These are phyloP conservation scores for Candida vartiovaarae DNA, from an alignment of 805 yeast species.

Conservation along the genomic window DNA sequence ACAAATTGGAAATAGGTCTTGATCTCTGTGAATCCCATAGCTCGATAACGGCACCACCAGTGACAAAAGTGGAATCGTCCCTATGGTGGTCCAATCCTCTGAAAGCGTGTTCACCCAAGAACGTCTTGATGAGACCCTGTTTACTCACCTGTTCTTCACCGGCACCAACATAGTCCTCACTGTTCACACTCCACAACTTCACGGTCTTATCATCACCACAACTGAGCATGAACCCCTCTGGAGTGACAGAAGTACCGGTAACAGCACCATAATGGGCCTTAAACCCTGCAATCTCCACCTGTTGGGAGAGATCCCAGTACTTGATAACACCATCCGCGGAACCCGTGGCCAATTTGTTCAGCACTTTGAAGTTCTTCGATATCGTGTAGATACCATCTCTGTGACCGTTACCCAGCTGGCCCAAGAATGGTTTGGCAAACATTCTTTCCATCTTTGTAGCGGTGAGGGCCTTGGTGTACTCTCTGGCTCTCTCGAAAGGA, in stretches of 20 bases:
- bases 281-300: constrained; percentile 68
- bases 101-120: constrained; percentile 76
- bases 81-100: constrained; percentile 83
- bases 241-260: constrained; percentile 67
- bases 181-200: constrained; percentile 78
- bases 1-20: constrained; percentile 65
- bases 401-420: constrained; percentile 92
- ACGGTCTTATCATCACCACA: constrained; percentile 89
- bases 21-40: constrained; percentile 88
- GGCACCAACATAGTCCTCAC: constrained; percentile 39
- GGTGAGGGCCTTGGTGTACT: constrained; percentile 87
- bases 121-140: constrained; percentile 69
- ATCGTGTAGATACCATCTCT: constrained; percentile 88
- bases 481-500: constrained; percentile 96
- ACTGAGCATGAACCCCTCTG: constrained; percentile 53
- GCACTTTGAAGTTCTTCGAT: constrained; percentile 65
- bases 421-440: constrained; percentile 97
- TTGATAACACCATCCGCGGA: constrained; percentile 94
- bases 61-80: constrained; percentile 65
- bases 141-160: constrained; percentile 28
- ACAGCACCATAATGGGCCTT: constrained; percentile 90
- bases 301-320: constrained; percentile 83
- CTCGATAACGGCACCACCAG: constrained; percentile 87
- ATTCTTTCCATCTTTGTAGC: constrained; percentile 94
- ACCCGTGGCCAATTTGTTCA: constrained; percentile 81